phyloP scores from a whole-genome alignment of 108 stramenopile genomes.

The Cyclostephanos tholiformis region DNA sequence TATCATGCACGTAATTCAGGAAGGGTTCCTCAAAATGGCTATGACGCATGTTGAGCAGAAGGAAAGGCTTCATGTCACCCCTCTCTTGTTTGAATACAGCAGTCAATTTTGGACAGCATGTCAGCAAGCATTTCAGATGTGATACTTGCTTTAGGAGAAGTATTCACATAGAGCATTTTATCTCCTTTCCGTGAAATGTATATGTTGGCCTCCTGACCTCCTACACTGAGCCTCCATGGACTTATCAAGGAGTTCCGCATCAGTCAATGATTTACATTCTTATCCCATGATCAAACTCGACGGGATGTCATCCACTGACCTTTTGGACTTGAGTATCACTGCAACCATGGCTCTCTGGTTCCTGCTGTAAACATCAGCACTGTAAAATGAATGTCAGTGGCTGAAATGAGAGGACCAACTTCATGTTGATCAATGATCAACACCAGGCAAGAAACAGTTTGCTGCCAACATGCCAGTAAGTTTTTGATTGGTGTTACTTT shows the following conservation, averaged over 20 bases:
- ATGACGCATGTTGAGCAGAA: background rate
- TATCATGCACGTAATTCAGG: background rate
- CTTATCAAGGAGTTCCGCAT: background rate
- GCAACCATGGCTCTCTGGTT: background rate
- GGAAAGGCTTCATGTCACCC: background rate
- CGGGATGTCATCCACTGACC: too few species aligned
- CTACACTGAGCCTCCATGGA: background rate
- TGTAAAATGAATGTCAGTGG: background rate
- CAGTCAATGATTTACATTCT: background rate
- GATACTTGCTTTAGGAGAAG: background rate
- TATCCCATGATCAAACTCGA: background rate
- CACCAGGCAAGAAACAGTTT: background rate
- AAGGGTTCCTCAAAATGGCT: background rate
- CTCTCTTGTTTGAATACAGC: background rate
- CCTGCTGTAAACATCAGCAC: background rate
- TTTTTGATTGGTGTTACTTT: background rate
- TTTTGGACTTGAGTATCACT: conserved; percentile 1
- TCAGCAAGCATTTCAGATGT: background rate
- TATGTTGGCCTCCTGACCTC: background rate
- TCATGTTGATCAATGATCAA: background rate
- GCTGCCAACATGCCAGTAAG: conserved; percentile 4
- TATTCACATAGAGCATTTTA: too few species aligned
- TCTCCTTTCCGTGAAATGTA: background rate
- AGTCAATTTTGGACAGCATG: background rate
- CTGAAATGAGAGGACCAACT: background rate